Evolutionary conservation across 768 basidiomycete genomes (phyloP), one percentile per base, ranked within the genome.

Genomic region (Kwoniella sp.): DNA sequence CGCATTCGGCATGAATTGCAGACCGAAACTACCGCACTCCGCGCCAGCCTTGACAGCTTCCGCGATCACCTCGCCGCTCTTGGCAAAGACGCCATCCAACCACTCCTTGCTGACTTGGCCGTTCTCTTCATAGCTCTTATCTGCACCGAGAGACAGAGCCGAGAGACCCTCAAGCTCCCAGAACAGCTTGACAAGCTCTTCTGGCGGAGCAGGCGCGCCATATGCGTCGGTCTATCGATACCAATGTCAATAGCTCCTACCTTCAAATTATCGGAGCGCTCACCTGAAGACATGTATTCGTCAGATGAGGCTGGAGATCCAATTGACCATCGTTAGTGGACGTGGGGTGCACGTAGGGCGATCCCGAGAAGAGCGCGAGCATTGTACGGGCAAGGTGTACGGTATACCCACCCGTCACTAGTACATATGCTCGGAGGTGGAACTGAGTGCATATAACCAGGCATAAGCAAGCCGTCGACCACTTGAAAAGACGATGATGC

Each of bases 41-140:
- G 88, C 73, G 0, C 87, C 91, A 9, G 95, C 93, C 67, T 79
- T 84, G 75, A 95, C 91, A 1, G 84, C 84, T 63, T 93, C 91
- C 0, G 80, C 81, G 3, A 95, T 78, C 8, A 86, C 76, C 12
- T 80, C 78, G 1, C 80, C 77, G 46, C 89, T 84, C 55, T 86
- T 82, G 15, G 75, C 75, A 39, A 84, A 77, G 20, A 90, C 81
- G n/a, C 60, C 44, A 3, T 76, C 73, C 4, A 85, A 53, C 67
- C 83, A 80, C 28, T 57, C 64, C 11, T 60, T 34, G 0, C 67
- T 73, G 8, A 81, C 61, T 40, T 50, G 57, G 19, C 63, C 61
- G 27, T 34, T 52, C 28, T 37, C 3, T 28, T 38, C 22, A 36
- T 55, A 48, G 15, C 68, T 37, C 3, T 48, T 51, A 11, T 46